Base-by-base conservation (phyloP, 2,329 filamentous ascomycete genomes). In the Talaromyces pinophilus region DNA sequence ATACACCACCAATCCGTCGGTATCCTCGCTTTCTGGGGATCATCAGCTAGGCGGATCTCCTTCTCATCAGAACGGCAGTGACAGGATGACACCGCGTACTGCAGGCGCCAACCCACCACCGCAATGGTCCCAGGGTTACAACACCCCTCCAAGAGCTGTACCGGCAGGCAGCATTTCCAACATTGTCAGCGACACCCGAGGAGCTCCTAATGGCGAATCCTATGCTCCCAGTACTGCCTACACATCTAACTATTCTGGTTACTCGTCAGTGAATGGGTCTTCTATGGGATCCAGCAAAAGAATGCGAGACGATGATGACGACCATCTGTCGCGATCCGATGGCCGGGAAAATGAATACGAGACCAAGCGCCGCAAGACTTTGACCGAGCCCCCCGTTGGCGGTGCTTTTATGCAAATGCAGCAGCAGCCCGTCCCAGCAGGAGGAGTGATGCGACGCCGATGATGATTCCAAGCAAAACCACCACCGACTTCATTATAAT, bases 101-200 rank as follows among this genome's bases (percentile, higher is more conserved):
- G 96, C 92, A 0, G 87, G 92, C 4, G 85, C 87, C 10, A 85
- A 90, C 0, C 84, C 88, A 44, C 90, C 91, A 71, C 83, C 88
- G 1, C 92, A 93, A 78, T 97, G 96, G 79, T 78, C 85, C 5
- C 86, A 85, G 61, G 89, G 89, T 30, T 96, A 96, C 80, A 90
- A 84, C 76, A 93, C 92, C 0, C 90, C 93, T 59, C 92, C 93
- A 25, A 89, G 92, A 50, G 83, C 86, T 1, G 70, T 79, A 1
- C 85, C 90, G 3, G 89, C 91, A 0, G 93, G 92, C 82, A 96
- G 88, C 75, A 82, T 97, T 61, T 96, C 96, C 84, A 96, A 89
- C 78, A 90, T 96, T 69, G 93, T 96, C 82, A 93, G 90, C 76
- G 92, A 92, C 75, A 90, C 92, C 67, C 87, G 92, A 30, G 87